phyloP scores from a whole-genome alignment of 2,329 filamentous ascomycete species.

The Penicillium sp. region DNA sequence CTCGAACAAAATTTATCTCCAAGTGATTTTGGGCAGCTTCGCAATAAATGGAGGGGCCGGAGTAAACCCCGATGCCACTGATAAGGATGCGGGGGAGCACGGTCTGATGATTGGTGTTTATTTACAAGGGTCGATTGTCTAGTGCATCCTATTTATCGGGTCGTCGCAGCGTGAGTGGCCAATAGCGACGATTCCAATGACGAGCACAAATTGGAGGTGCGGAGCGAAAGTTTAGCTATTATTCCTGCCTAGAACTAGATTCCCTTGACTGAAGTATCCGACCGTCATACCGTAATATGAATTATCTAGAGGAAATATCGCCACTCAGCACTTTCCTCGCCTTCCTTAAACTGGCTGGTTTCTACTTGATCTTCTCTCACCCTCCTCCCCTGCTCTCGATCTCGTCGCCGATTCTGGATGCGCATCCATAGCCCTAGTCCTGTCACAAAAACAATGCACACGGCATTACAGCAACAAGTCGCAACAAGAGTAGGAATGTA shows the following conservation, averaged over 20 bases:
- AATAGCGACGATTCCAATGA: neutral
- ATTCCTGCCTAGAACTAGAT: neutral
- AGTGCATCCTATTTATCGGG: slow-evolving; percentile 3
- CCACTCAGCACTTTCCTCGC: slow-evolving; percentile 45
- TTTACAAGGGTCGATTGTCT: neutral
- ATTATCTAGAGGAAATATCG: slow-evolving; percentile 27
- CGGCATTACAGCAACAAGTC: slow-evolving; percentile 48
- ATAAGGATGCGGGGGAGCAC: slow-evolving; percentile 23
- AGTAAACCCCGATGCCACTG: slow-evolving; percentile 13
- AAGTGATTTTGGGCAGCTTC: neutral
- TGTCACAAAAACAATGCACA: slow-evolving; percentile 46
- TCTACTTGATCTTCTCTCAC: slow-evolving; percentile 45
- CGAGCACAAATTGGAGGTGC: neutral
- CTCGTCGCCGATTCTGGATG: slow-evolving; percentile 46
- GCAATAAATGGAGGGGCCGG: slow-evolving; percentile 11
- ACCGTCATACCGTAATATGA: neutral
- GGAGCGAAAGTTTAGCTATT: neutral
- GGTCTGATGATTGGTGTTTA: slow-evolving; percentile 11
- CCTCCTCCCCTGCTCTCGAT: slow-evolving; percentile 41
- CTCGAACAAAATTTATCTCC: neutral
- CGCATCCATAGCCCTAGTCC: slow-evolving; percentile 53
- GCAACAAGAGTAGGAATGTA: slow-evolving; percentile 54
- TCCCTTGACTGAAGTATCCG: neutral
- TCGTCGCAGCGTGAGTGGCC: neutral
- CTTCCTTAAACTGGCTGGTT: slow-evolving; percentile 44